phyloP scores from a whole-genome alignment of 352 stramenopile species.

The Globisporangium canariense region DNA sequence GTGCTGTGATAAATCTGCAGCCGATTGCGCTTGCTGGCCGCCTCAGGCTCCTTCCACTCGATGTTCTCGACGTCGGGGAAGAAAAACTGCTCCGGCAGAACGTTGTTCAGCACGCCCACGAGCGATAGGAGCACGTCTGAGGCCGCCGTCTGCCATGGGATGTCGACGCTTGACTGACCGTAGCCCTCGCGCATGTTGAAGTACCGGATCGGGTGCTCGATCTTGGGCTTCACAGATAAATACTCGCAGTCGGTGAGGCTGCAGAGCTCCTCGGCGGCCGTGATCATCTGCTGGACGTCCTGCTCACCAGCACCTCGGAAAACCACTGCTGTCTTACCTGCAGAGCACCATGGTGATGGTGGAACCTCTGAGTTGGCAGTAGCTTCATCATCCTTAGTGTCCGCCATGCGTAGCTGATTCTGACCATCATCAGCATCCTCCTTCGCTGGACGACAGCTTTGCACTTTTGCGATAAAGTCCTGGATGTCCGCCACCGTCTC shows the following conservation, averaged over 20 bases:
- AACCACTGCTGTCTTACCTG: slow-evolving; percentile 46
- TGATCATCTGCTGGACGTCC: slow-evolving; percentile 36
- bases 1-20: slow-evolving; percentile 48
- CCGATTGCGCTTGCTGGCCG: slow-evolving; percentile 21
- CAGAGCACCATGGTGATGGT: slow-evolving; percentile 33
- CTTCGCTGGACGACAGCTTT: slow-evolving; percentile 18
- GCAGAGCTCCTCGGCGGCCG: slow-evolving; percentile 40
- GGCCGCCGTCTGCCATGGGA: slow-evolving; percentile 45
- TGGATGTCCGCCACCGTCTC: slow-evolving; percentile 46
- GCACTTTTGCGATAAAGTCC: slow-evolving; percentile 36
- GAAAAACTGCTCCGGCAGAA: slow-evolving; percentile 39
- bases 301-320: slow-evolving; percentile 51
- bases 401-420: neutral
- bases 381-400: neutral
- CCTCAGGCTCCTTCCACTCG: slow-evolving; percentile 20
- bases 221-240: slow-evolving; percentile 50
- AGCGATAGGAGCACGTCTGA: slow-evolving; percentile 51
- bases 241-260: slow-evolving; percentile 43
- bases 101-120: slow-evolving; percentile 52
- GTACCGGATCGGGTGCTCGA: slow-evolving; percentile 42
- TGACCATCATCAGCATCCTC: neutral
- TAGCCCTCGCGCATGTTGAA: slow-evolving; percentile 68
- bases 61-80: slow-evolving; percentile 31
- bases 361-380: neutral
- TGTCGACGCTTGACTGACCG: slow-evolving; percentile 27